Evolutionary conservation across 495 filamentous ascomycete genomes (phyloP), one percentile per base, ranked within the genome.

Genomic region (Trichoderma asperelloides): DNA sequence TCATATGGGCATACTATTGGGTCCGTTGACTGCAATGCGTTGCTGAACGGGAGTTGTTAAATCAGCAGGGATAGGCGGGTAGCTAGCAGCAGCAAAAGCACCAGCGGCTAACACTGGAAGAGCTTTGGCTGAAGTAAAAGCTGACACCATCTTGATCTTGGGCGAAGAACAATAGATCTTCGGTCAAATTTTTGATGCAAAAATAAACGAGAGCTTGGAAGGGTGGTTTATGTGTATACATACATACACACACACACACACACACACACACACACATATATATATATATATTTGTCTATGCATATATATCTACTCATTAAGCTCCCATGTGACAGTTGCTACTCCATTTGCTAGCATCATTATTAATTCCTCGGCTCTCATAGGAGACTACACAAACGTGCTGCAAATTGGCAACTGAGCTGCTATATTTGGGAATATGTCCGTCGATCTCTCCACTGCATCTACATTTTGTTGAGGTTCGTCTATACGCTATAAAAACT

Each of bases 41-140:
- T 86, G 85, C 71, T 86, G 85, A 15, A 79, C 73, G 1, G 85
- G 85, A 2, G 84, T 87, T 12, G 84, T 84, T 73, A 81, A 66
- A 71, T 87, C 85, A 18, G 68, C 64, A 6, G 85, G 85, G n/a
- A 80, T 78, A 11, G 79, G 39, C 23, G 85, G 84, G 71, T 81
- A 85, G 66, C 74, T 81, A 2, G 81, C 80, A 15, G 70, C 71
- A 15, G 82, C 83, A 63, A 77, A 66, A 12, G 70, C 77, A 43
- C 72, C 70, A 15, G 74, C 73, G 23, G 78, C 82, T 67, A 83
- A 39, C 12, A 81, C 39, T n/a, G 82, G 81, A 39, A 82, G 68
- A 55, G 68, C 72, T 69, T 74, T 77, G 45, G 71, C 55, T 16
- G 55, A 60, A 30, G 25, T 30, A 15, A 15, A 60, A 11, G 25